phyloP scores from a whole-genome alignment of 768 basidiomycete species.

The Pisolithus microcarpus region DNA sequence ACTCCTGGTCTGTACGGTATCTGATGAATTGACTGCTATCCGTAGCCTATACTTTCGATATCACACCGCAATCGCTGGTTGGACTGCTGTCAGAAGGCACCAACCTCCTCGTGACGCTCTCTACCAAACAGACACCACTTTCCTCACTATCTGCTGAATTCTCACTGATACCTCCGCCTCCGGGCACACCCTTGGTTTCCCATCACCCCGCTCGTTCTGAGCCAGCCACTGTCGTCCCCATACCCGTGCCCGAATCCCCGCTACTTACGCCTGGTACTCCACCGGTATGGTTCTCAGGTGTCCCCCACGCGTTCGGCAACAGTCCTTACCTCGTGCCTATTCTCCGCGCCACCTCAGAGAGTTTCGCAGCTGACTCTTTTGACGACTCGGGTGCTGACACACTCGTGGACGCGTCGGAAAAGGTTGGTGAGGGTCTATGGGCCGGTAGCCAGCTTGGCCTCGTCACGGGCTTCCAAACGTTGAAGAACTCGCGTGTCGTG shows the following conservation, averaged over 20 bases:
- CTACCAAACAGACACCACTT: slow-evolving; percentile 66
- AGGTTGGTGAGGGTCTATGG: slow-evolving; percentile 74
- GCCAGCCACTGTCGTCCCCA: slow-evolving; percentile 59
- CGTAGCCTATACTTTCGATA: slow-evolving; percentile 62
- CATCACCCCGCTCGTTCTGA: slow-evolving; percentile 75
- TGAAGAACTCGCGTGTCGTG: slow-evolving; percentile 65
- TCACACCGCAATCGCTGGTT: slow-evolving; percentile 77
- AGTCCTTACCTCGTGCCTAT: slow-evolving; percentile 82
- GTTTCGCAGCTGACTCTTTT: slow-evolving; percentile 67
- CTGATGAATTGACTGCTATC: neutral
- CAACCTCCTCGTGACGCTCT: slow-evolving; percentile 81
- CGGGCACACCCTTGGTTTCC: slow-evolving; percentile 75
- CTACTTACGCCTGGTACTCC: slow-evolving; percentile 42
- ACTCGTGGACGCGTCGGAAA: slow-evolving; percentile 63
- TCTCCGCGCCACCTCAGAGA: slow-evolving; percentile 66
- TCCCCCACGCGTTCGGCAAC: slow-evolving; percentile 54
- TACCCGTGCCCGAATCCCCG: slow-evolving; percentile 40
- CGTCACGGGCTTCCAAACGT: slow-evolving; percentile 86
- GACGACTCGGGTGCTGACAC: slow-evolving; percentile 51
- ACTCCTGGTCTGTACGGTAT: too few relatives aligned
- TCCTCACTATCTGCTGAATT: slow-evolving; percentile 84
- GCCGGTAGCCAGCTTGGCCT: slow-evolving; percentile 71
- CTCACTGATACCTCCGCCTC: slow-evolving; percentile 80
- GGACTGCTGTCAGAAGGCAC: slow-evolving; percentile 59
- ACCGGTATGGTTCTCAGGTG: slow-evolving; percentile 73